phyloP scores from a whole-genome alignment of 192 early-diverging fungal species.

The Podila epigama region DNA sequence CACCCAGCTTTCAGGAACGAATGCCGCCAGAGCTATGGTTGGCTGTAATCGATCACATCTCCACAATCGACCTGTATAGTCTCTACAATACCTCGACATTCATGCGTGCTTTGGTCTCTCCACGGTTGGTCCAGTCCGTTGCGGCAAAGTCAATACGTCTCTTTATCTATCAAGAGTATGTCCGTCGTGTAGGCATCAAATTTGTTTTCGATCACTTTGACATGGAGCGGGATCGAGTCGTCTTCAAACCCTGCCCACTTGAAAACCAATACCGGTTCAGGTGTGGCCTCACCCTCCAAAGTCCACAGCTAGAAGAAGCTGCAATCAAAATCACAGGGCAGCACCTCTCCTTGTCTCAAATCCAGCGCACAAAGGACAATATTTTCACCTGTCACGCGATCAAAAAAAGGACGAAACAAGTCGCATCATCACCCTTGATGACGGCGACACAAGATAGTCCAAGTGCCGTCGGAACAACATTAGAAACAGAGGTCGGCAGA shows the following conservation, averaged over 20 bases:
- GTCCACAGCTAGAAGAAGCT: slow-evolving; percentile 34
- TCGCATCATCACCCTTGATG: too few relatives aligned
- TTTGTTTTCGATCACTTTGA: slow-evolving; percentile 46
- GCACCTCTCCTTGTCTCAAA: not conserved
- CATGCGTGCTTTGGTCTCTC: slow-evolving; percentile 18
- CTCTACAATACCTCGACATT: slow-evolving; percentile 37
- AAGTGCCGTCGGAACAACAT: too few relatives aligned
- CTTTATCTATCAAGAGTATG: slow-evolving; percentile 41
- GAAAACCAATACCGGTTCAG: slow-evolving; percentile 37
- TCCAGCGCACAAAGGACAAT: slow-evolving; percentile 2
- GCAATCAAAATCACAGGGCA: not conserved
- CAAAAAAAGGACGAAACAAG: not conserved
- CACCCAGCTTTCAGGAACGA: slow-evolving; percentile 8
- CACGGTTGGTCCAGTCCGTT: slow-evolving; percentile 16
- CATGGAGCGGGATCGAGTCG: slow-evolving; percentile 24
- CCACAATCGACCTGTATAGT: slow-evolving; percentile 21
- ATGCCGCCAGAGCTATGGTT: slow-evolving; percentile 38
- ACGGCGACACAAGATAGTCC: too few relatives aligned
- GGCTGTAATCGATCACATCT: slow-evolving; percentile 7
- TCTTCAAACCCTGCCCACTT: slow-evolving; percentile 4
- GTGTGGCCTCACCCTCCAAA: slow-evolving; percentile 26
- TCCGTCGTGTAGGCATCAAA: slow-evolving; percentile 29
- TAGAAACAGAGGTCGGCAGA: too few relatives aligned
- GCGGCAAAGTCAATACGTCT: slow-evolving; percentile 26
- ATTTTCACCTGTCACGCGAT: slow-evolving; percentile 9